phyloP scores from a whole-genome alignment of 306 rosid species.

The Prosopis cineraria region DNA sequence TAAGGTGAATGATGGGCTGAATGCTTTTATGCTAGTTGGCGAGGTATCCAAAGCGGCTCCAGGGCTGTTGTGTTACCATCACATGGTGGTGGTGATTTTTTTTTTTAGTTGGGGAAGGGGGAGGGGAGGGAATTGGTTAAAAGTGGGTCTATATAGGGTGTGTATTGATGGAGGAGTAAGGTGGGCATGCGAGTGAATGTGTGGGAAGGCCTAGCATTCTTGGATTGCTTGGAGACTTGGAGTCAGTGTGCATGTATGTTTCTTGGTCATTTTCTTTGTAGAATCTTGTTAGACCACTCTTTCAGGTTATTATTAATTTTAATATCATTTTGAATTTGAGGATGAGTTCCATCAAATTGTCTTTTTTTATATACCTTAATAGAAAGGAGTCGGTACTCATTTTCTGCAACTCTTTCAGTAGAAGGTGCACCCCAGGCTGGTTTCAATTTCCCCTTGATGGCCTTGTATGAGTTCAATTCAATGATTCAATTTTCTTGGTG shows the following conservation, averaged over 20 bases:
- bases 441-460: not conserved
- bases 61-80: not conserved
- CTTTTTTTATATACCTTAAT: not conserved
- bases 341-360: not conserved
- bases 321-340: not conserved
- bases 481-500: not conserved
- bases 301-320: not conserved
- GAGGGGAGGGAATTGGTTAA: not conserved
- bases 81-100: too few species aligned
- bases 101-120: too few species aligned
- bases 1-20: not conserved
- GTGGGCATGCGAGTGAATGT: not conserved
- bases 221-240: not conserved
- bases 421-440: not conserved
- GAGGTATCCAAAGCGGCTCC: not conserved
- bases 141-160: too few species aligned
- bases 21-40: not conserved
- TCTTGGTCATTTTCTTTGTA: not conserved
- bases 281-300: not conserved
- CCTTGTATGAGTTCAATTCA: not conserved
- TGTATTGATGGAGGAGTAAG: too few species aligned
- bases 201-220: not conserved
- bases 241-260: not conserved
- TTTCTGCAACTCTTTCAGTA: not conserved
- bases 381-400: not conserved